Evolutionary conservation across 2,329 filamentous ascomycete species (phyloP).

Genomic region (Venturia nashicola): DNA sequence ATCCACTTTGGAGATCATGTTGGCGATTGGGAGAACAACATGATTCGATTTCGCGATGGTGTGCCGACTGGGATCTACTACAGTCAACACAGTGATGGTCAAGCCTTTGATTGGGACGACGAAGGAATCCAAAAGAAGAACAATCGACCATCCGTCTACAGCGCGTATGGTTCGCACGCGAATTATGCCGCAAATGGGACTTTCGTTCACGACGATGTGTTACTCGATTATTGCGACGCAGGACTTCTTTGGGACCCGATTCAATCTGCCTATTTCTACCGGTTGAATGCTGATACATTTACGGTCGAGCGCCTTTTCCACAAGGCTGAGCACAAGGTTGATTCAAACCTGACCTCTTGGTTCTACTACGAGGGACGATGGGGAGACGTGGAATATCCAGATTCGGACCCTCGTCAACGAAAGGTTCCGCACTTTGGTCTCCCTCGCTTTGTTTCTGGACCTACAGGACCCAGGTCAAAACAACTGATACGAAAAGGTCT

Average conservation of each 20-base stretch:
- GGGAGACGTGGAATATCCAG: constrained; percentile 49
- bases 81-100: constrained; percentile 48
- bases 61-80: constrained; percentile 47
- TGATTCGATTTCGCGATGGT: constrained; percentile 50
- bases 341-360: constrained; percentile 52
- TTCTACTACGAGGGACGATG: constrained; percentile 46
- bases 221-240: constrained; percentile 13
- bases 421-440: constrained; percentile 62
- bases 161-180: constrained; percentile 49
- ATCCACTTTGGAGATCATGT: constrained; percentile 58
- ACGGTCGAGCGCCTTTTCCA: not conserved
- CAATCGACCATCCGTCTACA: constrained; percentile 40
- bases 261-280: constrained; percentile 43
- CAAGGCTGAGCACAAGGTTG: constrained; percentile 27
- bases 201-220: constrained; percentile 18
- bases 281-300: constrained; percentile 28
- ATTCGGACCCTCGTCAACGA: constrained; percentile 35
- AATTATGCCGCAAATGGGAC: constrained; percentile 50
- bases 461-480: constrained; percentile 78
- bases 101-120: constrained; percentile 49
- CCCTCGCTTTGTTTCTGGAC: constrained; percentile 89
- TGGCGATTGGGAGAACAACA: constrained; percentile 57
- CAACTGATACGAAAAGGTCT: constrained; percentile 62
- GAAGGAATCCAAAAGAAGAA: constrained; percentile 50
- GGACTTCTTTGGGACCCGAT: constrained; percentile 50